A percentile compares a stretch with the other conserved stretches of the same genome.
These are phyloP conservation scores for Endothia cerciana DNA, from an alignment of 2,329 filamentous ascomycete species.

Conservation along the genomic window DNA sequence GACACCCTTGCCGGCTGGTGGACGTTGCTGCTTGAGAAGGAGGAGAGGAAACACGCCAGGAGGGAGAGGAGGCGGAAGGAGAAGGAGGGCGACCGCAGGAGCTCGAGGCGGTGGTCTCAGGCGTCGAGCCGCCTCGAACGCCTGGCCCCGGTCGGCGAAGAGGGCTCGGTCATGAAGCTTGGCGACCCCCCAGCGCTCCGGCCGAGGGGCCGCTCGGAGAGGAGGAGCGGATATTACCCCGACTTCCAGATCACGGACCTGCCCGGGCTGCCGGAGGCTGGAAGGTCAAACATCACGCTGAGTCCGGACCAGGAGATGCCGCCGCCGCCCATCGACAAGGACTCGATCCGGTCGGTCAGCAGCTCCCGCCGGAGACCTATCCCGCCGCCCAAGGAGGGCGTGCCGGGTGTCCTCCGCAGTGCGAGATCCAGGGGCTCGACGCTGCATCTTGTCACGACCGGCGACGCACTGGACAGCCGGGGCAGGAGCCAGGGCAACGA, in stretches of 20 bases:
- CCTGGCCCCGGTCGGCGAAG: slow-evolving; percentile 80
- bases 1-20: slow-evolving; percentile 95
- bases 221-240: slow-evolving; percentile 68
- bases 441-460: slow-evolving; percentile 78
- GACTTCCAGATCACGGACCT: slow-evolving; percentile 74
- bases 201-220: slow-evolving; percentile 76
- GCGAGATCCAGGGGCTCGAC: slow-evolving; percentile 81
- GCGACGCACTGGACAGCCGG: slow-evolving; percentile 51
- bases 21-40: slow-evolving; percentile 91
- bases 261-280: slow-evolving; percentile 72
- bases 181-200: slow-evolving; percentile 59
- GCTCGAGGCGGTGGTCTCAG: slow-evolving; percentile 79
- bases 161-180: slow-evolving; percentile 56
- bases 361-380: slow-evolving; percentile 76
- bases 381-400: slow-evolving; percentile 83
- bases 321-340: slow-evolving; percentile 75
- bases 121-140: slow-evolving; percentile 86
- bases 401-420: slow-evolving; percentile 63
- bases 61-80: slow-evolving; percentile 83
- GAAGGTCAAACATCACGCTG: slow-evolving; percentile 47
- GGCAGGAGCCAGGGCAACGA: slow-evolving; percentile 36
- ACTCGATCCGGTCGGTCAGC: slow-evolving; percentile 74
- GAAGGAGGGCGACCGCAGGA: slow-evolving; percentile 79
- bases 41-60: slow-evolving; percentile 81
- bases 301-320: slow-evolving; percentile 53